Base-by-base conservation (phyloP, 345 rosid genomes). In the Hypericum androsaemum region DNA sequence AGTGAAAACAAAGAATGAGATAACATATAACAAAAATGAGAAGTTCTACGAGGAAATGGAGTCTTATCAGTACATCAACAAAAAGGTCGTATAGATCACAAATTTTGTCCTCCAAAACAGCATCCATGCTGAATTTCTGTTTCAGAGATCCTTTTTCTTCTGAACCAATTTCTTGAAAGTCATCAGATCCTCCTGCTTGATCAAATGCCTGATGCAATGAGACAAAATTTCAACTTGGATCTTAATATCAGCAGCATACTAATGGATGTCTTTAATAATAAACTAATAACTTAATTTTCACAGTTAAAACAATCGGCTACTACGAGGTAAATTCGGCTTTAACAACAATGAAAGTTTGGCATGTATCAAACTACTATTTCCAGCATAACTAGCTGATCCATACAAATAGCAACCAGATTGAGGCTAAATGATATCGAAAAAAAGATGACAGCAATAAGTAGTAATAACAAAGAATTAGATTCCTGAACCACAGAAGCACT, bases 1-100 rank as follows among this genome's bases (percentile, higher is more conserved):
- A 56, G 35, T 47, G 39, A 15, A 41, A 22, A 54, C 41, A 39
- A 65, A 54, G 32, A 63, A 66, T 53, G 22, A 63, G 59, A 54
- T 32, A 53, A 7, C 9, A 38, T 37, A 39, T 12, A 47, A 9
- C 53, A 28, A 7, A 50, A 39, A 41, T 0, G 41, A 12, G 44
- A 47, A 62, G 57, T 13, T 12, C 7, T 41, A 57, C 12, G 36
- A 60, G 50, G 47, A 47, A 52, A 41, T 51, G 48, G 39, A 51
- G 39, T 17, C 50, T 44, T 36, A 52, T 57, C 22, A 57, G 63
- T 77, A 89, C 98, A 69, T 90, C 89, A 71, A 84, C 78, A 71
- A 68, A 90, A 62, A 80, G 86, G 66, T 88, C 98, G 71, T 90
- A 90, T 56, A 87, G 94, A 64, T 84, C 98, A 74, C 96, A 90